phyloP scores from a whole-genome alignment of 768 basidiomycete genomes.

The Bullera alba region DNA sequence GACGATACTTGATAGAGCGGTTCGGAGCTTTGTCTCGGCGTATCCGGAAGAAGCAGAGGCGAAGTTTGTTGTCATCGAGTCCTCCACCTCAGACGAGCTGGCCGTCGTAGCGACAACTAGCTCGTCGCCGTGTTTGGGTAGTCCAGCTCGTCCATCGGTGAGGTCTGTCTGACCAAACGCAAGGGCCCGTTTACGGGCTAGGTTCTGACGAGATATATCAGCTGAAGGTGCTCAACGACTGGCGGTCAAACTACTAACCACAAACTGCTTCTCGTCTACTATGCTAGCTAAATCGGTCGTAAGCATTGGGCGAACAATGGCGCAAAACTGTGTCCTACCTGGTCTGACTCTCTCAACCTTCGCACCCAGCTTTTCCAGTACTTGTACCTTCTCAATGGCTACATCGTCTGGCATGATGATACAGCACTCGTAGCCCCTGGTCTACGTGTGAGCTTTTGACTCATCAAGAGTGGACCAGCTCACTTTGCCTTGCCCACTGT shows the following conservation, averaged over 20 bases:
- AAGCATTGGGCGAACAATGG: background rate
- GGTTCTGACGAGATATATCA: conserved; percentile 56
- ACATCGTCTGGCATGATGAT: conserved; percentile 49
- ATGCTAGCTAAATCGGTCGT: conserved; percentile 67
- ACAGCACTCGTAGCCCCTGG: conserved; percentile 84
- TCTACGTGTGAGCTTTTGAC: background rate
- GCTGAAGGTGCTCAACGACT: conserved; percentile 34
- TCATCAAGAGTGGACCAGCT: conserved; percentile 20
- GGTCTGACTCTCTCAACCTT: conserved; percentile 61
- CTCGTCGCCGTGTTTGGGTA: conserved; percentile 12
- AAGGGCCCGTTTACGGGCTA: conserved; percentile 70
- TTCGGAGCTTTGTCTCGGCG: conserved; percentile 9
- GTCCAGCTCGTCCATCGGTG: conserved; percentile 22
- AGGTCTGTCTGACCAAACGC: conserved; percentile 58
- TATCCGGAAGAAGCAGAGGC: too few species aligned
- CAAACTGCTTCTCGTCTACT: conserved; percentile 74
- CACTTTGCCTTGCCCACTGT: conserved; percentile 83
- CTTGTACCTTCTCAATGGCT: conserved; percentile 81
- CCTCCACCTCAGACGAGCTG: background rate
- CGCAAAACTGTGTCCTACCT: conserved; percentile 12
- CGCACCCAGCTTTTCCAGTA: conserved; percentile 75
- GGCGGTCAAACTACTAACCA: conserved; percentile 56
- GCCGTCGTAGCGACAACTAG: conserved; percentile 18
- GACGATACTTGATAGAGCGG: conserved; percentile 1
- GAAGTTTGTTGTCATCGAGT: background rate